A percentile compares a stretch with the other conserved stretches of the same genome.
phyloP scores from a whole-genome alignment of 1,139 yeast genomes.

The Geotrichum restrictum region DNA sequence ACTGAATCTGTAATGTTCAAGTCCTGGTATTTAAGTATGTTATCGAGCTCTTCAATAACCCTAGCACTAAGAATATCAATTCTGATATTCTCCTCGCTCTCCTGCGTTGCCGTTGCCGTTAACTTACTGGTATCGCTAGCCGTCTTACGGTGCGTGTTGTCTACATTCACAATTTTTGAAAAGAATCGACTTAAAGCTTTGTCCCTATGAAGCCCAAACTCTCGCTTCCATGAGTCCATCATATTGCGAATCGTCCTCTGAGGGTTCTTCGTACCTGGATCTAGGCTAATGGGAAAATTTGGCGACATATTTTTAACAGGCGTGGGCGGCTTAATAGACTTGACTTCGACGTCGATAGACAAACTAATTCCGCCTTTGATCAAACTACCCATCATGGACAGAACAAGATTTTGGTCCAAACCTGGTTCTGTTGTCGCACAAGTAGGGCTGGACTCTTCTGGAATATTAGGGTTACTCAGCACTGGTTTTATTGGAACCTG shows the following conservation, averaged over 20 bases:
- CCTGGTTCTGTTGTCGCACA: not conserved
- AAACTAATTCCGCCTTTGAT: constrained; percentile 35
- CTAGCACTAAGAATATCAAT: constrained; percentile 76
- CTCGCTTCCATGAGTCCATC: constrained; percentile 21
- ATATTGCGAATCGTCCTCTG: constrained; percentile 12
- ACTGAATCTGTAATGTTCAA: not conserved
- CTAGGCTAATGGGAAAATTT: constrained; percentile 2
- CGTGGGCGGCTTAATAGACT: constrained; percentile 27
- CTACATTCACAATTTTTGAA: constrained; percentile 13
- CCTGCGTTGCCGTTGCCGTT: not conserved
- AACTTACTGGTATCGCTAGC: not conserved
- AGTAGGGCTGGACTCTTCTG: not conserved
- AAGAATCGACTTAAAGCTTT: constrained; percentile 17
- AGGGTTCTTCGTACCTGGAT: constrained; percentile 2
- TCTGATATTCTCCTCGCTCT: constrained; percentile 39
- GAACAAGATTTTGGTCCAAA: not conserved
- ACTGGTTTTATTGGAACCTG: constrained; percentile 33
- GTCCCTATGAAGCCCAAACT: constrained; percentile 15
- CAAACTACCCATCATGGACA: constrained; percentile 27
- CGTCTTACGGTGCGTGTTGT: not conserved
- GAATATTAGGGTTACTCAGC: constrained; percentile 23
- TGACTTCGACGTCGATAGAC: constrained; percentile 34
- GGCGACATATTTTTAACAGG: constrained; percentile 14
- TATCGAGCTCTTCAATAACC: constrained; percentile 65
- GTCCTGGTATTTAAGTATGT: constrained; percentile 26